These are phyloP conservation scores for Trypanosoma scelopori DNA, from an alignment of 208 protist species.

Conservation along the genomic window DNA sequence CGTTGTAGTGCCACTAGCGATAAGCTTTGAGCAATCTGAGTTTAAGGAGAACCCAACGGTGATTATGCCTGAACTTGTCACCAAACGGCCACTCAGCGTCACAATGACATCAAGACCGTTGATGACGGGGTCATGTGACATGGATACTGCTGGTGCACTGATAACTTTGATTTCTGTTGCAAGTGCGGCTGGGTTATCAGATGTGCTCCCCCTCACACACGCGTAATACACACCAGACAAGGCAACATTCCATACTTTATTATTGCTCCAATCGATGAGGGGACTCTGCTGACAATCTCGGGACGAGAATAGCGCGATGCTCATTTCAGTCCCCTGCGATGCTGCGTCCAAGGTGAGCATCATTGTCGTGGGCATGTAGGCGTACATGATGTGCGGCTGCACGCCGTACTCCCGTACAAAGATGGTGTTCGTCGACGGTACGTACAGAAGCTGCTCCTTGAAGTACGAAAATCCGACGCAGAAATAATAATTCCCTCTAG, in stretches of 20 bases:
- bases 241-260: conserved; percentile 34
- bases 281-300: conserved; percentile 31
- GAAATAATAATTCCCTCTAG: conserved; percentile 60
- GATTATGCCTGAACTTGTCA: conserved; percentile 30
- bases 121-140: conserved; percentile 38
- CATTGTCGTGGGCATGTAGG: conserved; percentile 40
- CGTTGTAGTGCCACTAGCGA: conserved; percentile 34
- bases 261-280: conserved; percentile 21
- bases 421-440: conserved; percentile 40
- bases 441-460: conserved; percentile 34
- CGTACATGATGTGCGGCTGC: conserved; percentile 64
- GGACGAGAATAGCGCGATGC: conserved; percentile 23
- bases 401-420: conserved; percentile 58
- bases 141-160: conserved; percentile 29
- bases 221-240: conserved; percentile 61
- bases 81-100: conserved; percentile 26
- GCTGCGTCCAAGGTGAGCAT: conserved; percentile 47
- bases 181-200: conserved; percentile 13
- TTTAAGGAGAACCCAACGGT: conserved; percentile 49
- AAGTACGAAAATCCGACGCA: conserved; percentile 33
- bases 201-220: conserved; percentile 36
- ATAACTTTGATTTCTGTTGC: conserved; percentile 48
- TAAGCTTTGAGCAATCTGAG: conserved; percentile 30
- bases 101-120: conserved; percentile 50
- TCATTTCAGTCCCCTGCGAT: background rate